Evolutionary conservation across 352 stramenopile genomes (phyloP).

Genomic region (Phytophthora sojae): DNA sequence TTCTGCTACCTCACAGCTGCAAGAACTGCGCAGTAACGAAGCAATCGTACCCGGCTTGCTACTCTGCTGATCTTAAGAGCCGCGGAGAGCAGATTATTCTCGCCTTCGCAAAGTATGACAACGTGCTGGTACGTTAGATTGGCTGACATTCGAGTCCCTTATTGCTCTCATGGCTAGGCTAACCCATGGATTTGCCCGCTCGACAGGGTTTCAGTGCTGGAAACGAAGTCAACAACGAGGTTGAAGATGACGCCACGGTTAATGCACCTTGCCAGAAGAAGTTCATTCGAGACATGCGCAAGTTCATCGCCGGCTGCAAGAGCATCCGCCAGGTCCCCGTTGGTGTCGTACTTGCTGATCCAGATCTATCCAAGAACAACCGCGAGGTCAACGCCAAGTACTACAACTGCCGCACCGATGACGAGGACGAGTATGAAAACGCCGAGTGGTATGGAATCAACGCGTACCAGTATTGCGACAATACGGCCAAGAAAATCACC

Average conservation of each 20-base stretch:
- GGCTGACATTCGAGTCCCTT: no score
- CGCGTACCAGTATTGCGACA: slow-evolving; percentile 81
- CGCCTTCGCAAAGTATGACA: slow-evolving; percentile 88
- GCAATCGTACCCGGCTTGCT: slow-evolving; percentile 62
- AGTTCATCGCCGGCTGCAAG: slow-evolving; percentile 62
- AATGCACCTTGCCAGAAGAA: slow-evolving; percentile 92
- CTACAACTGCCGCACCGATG: slow-evolving; percentile 83
- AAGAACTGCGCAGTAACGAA: slow-evolving; percentile 63
- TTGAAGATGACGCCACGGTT: slow-evolving; percentile 30
- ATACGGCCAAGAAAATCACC: slow-evolving; percentile 25
- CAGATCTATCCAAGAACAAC: slow-evolving; percentile 43
- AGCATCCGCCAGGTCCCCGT: slow-evolving; percentile 81
- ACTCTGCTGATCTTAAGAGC: slow-evolving; percentile 63
- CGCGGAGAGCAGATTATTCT: slow-evolving; percentile 81
- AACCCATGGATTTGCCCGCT: background rate
- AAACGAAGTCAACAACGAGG: slow-evolving; percentile 87
- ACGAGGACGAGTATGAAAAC: slow-evolving; percentile 68
- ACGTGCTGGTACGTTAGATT: slow-evolving; percentile 52
- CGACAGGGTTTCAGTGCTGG: slow-evolving; percentile 65
- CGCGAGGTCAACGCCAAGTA: slow-evolving; percentile 75
- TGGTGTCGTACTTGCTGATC: slow-evolving; percentile 74
- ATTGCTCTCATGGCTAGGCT: no score
- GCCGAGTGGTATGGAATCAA: slow-evolving; percentile 89
- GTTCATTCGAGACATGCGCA: slow-evolving; percentile 86
- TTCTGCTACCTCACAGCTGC: slow-evolving; percentile 33